Conservation (phyloP, 192 early-diverging fungal species). For the Podila horticola region DNA sequence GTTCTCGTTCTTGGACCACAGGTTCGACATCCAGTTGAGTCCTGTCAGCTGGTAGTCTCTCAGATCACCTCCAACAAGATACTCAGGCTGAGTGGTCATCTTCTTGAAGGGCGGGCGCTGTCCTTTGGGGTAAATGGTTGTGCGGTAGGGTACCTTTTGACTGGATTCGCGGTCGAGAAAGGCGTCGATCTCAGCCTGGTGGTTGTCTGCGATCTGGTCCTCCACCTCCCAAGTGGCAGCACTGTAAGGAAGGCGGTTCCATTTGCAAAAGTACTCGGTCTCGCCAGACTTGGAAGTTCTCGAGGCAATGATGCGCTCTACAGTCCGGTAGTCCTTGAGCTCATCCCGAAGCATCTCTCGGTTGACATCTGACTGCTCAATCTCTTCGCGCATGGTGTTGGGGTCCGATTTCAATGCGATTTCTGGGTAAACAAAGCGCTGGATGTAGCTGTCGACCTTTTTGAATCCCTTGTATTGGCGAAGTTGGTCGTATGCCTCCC, state of each 20-base stretch:
- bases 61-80: slow-evolving; percentile 85
- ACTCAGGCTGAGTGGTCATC: slow-evolving; percentile 82
- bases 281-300: slow-evolving; percentile 61
- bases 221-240: slow-evolving; percentile 92
- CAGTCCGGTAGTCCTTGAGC: slow-evolving; percentile 83
- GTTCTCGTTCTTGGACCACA: slow-evolving; percentile 96
- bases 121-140: slow-evolving; percentile 57
- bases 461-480: slow-evolving; percentile 83
- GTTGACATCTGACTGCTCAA: slow-evolving; percentile 89
- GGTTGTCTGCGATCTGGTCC: slow-evolving; percentile 71
- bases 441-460: slow-evolving; percentile 90
- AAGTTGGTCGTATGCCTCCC: slow-evolving; percentile 80
- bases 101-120: slow-evolving; percentile 81
- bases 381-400: slow-evolving; percentile 82
- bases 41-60: slow-evolving; percentile 96
- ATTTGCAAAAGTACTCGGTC: slow-evolving; percentile 94
- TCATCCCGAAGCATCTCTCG: slow-evolving; percentile 82
- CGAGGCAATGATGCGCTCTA: slow-evolving; percentile 90
- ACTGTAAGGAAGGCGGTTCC: slow-evolving; percentile 88
- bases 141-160: slow-evolving; percentile 77
- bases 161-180: slow-evolving; percentile 85
- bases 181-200: slow-evolving; percentile 87
- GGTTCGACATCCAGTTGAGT: slow-evolving; percentile 96
- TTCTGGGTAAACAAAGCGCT: slow-evolving; percentile 72
- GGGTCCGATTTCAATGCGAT: slow-evolving; percentile 48